Evolutionary conservation across 169 alveolate species (phyloP), one percentile per base, ranked within the genome.

Genomic region (Plasmodium ovale): DNA sequence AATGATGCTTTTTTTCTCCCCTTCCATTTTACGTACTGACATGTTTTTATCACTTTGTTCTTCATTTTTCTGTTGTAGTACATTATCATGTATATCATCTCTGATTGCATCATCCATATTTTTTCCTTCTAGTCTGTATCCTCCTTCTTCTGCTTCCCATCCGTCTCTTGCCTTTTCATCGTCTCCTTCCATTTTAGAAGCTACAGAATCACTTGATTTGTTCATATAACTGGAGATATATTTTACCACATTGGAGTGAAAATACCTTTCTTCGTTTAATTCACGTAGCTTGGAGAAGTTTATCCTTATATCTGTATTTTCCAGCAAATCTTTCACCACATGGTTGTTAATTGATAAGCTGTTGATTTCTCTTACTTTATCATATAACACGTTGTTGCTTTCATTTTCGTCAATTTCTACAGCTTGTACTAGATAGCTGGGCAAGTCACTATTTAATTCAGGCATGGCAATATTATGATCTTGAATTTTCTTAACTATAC

Each of bases 391-490:
- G 12, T 16, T 39, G 16, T 31, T 9, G 33, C 65, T 51, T 47
- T 79, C 71, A 42, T 56, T 65, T 64, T 79, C 89, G 7, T 79
- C 89, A 14, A 64, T 33, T 65, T 79, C 89, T 31, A 79, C 10
- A 12, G 89, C 39, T 49, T 64, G 89, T 9, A 65, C 42, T 33
- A 79, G 44, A 58, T 79, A 49, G 37, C 58, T 64, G 1, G 89
- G 89, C 35, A 79, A 79, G 44, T 79, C 89, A 37, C 89, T 79
- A 54, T 65, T 79, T 44, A 60, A 33, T 54, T 64, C 89, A 33
- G 89, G 89, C 89, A 79, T 79, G 19, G 64, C 58, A 64, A 79
- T 79, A 42, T 79, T 79, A n/a, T 79, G 89, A 10, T 79, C 70
- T 58, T 79, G 67, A n/a, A 79, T 79, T 56, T 79, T 79, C 58